These are phyloP conservation scores for Peronospora farinosa DNA, from an alignment of 352 stramenopile genomes.

Conservation along the genomic window DNA sequence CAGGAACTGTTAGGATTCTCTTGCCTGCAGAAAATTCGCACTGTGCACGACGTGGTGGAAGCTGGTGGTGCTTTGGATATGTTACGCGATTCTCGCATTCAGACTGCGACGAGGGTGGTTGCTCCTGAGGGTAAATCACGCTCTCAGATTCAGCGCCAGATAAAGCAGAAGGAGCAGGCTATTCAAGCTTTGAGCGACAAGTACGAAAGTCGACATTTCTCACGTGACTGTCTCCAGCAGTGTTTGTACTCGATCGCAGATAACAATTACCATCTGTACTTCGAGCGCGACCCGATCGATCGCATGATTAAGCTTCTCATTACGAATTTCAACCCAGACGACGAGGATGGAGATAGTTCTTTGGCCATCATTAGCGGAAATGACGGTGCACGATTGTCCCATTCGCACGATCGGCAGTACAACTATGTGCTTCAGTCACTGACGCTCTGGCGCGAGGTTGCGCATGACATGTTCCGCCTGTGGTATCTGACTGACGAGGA, in stretches of 20 bases:
- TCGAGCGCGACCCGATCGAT: conserved; percentile 94
- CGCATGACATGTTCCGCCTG: conserved; percentile 94
- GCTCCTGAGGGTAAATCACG: conserved; percentile 86
- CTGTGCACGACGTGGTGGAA: conserved; percentile 87
- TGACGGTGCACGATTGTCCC: conserved; percentile 89
- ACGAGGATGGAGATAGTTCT: conserved; percentile 70
- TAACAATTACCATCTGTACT: conserved; percentile 97
- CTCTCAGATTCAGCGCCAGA: conserved; percentile 86
- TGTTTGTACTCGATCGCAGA: conserved; percentile 95
- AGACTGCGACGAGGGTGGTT: conserved; percentile 92
- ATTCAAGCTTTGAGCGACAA: conserved; percentile 83
- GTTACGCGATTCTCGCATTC: conserved; percentile 84
- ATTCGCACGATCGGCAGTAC: conserved; percentile 93
- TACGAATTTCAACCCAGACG: conserved; percentile 79
- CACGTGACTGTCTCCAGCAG: conserved; percentile 87
- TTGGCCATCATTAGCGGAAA: conserved; percentile 91
- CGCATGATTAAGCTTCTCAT: conserved; percentile 90
- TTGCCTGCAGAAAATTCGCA: conserved; percentile 76
- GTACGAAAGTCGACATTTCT: conserved; percentile 46
- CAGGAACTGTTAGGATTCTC: conserved; percentile 84
- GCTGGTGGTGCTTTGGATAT: conserved; percentile 61
- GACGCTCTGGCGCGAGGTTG: conserved; percentile 94
- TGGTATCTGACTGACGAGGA: conserved; percentile 94
- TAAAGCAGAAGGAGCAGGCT: conserved; percentile 91
- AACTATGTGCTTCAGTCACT: conserved; percentile 95